Conservation (phyloP, 2,329 filamentous ascomycete species). For the Fusarium sp. region DNA sequence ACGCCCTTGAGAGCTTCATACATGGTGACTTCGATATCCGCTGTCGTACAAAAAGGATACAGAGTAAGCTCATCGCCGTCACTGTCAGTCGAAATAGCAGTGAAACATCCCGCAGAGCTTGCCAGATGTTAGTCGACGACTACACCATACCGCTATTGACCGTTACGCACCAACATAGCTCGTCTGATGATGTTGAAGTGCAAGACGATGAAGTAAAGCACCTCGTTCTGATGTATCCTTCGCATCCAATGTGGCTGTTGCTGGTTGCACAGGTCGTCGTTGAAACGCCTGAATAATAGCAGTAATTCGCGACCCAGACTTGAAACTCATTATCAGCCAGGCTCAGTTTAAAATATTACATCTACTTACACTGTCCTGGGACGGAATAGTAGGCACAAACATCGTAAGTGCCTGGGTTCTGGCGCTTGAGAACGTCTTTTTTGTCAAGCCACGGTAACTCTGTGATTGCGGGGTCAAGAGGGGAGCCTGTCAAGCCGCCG, state of each 20-base stretch:
- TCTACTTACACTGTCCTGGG: not conserved
- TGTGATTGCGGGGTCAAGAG: not conserved
- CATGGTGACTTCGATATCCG: not conserved
- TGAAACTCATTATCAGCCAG: not conserved
- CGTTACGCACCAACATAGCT: not conserved
- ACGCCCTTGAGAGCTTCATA: not conserved
- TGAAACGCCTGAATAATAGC: not conserved
- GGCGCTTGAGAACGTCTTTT: not conserved
- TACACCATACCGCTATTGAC: fast-evolving
- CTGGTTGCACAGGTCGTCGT: not conserved
- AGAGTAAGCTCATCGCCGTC: not conserved
- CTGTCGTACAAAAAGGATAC: not conserved
- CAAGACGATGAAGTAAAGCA: not conserved
- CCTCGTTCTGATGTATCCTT: not conserved
- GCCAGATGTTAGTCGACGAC: not conserved
- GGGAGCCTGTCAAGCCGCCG: not conserved
- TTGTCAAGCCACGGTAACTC: not conserved
- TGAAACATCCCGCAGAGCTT: not conserved
- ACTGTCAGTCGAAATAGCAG: not conserved
- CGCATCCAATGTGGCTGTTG: not conserved
- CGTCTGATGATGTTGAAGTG: not conserved
- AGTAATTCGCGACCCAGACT: not conserved
- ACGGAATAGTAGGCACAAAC: not conserved
- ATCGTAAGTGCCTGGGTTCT: not conserved
- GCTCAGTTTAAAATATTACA: fast-evolving